Evolutionary conservation across 129 eudicot species (phyloP).

Genomic region (Lactuca sativa): DNA sequence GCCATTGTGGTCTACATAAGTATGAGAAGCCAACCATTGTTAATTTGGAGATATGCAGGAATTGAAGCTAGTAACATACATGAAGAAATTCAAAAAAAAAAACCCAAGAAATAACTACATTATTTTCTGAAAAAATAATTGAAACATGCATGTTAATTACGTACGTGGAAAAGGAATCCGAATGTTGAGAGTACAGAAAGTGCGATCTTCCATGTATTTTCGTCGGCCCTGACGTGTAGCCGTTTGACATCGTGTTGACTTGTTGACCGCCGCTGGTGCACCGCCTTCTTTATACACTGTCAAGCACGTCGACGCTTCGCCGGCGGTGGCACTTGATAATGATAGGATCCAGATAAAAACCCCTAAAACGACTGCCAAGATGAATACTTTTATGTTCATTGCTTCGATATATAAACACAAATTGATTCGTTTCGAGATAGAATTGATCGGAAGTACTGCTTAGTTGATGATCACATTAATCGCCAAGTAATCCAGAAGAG

Average conservation of each 20-base stretch:
- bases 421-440: neutral
- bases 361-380: conserved; percentile 31
- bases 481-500: too few species aligned
- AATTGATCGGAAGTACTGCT: neutral
- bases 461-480: too few species aligned
- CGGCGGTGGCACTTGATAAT: conserved; percentile 13
- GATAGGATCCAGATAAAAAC: conserved; percentile 28
- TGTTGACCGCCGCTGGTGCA: conserved; percentile 88
- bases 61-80: neutral
- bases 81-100: conserved; percentile 3
- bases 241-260: conserved; percentile 81
- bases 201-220: conserved; percentile 74
- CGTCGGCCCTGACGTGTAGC: conserved; percentile 86
- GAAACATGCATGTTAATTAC: neutral
- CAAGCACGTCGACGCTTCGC: conserved; percentile 78
- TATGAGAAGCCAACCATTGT: conserved; percentile 24
- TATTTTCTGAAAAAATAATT: neutral
- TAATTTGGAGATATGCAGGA: neutral
- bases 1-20: conserved; percentile 58
- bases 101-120: neutral
- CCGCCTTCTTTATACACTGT: conserved; percentile 88
- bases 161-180: conserved; percentile 92
- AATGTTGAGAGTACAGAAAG: conserved; percentile 65
- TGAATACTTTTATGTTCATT: conserved; percentile 20
- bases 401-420: neutral